Conservation (phyloP, 495 filamentous ascomycete species). For the Stereocaulon alpinum region DNA sequence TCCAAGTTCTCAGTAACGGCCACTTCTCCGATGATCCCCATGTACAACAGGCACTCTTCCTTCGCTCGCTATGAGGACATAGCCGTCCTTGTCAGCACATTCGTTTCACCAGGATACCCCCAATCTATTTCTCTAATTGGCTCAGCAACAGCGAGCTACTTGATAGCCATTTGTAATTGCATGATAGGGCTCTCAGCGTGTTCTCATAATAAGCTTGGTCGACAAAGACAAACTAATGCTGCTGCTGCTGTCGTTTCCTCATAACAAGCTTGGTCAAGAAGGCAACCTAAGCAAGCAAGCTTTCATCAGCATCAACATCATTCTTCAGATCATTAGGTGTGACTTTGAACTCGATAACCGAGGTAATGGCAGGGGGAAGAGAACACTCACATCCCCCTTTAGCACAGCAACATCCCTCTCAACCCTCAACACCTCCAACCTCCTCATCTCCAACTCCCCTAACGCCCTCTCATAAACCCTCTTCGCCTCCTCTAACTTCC, state of each 20-base stretch:
- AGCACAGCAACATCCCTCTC: neutral
- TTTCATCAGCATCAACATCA: neutral
- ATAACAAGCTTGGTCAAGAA: neutral
- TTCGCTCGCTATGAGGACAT: neutral
- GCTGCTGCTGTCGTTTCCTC: neutral
- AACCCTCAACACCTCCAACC: neutral
- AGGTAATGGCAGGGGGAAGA: neutral
- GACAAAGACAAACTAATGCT: neutral
- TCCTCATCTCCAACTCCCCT: constrained; percentile 28
- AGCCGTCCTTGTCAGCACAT: neutral
- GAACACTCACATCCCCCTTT: neutral
- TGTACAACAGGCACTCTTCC: constrained; percentile 4
- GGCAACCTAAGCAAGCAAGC: neutral
- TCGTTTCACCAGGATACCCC: constrained; percentile 12
- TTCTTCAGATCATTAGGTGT: too few species aligned
- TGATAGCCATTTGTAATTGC: constrained; percentile 3
- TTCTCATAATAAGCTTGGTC: neutral
- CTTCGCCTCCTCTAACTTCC: constrained; percentile 28
- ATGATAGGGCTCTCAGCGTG: constrained; percentile 5
- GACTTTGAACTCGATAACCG: neutral
- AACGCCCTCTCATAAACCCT: constrained; percentile 23
- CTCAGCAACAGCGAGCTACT: neutral
- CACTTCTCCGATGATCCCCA: neutral
- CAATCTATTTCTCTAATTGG: neutral
- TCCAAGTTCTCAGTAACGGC: neutral